phyloP scores from a whole-genome alignment of 1,284 basidiomycete genomes.

The Entoloma clypeatum region DNA sequence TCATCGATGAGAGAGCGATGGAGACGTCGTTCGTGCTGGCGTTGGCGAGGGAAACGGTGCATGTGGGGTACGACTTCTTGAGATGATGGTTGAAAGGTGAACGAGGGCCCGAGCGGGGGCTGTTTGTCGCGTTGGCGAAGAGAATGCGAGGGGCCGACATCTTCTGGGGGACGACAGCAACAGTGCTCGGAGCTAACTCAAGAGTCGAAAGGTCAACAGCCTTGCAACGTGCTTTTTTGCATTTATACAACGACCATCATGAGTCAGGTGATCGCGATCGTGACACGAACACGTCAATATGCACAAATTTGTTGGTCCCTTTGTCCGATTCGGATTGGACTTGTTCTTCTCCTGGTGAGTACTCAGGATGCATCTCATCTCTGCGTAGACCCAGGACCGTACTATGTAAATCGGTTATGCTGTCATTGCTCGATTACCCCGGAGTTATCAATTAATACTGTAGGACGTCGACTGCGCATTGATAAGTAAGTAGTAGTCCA shows the following conservation, averaged over 20 bases:
- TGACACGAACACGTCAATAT: too few relatives aligned
- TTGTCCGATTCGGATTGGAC: too few relatives aligned
- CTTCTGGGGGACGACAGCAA: slow-evolving; percentile 16
- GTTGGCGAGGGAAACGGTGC: slow-evolving; percentile 21
- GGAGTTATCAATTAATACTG: too few relatives aligned
- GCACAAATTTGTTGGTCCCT: too few relatives aligned
- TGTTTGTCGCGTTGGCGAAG: slow-evolving; percentile 21
- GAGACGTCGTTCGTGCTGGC: slow-evolving; percentile 14
- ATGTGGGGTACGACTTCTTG: slow-evolving; percentile 21
- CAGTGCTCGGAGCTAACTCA: slow-evolving; percentile 17
- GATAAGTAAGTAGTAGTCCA: too few relatives aligned
- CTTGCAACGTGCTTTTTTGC: slow-evolving; percentile 15
- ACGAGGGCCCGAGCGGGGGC: slow-evolving; percentile 15
- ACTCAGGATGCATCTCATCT: too few relatives aligned
- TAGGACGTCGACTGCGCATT: too few relatives aligned
- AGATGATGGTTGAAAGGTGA: slow-evolving; percentile 7
- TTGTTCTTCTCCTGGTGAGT: too few relatives aligned
- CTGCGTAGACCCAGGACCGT: too few relatives aligned
- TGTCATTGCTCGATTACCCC: too few relatives aligned
- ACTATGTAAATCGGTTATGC: too few relatives aligned
- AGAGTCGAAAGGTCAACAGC: slow-evolving; percentile 8
- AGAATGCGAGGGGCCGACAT: slow-evolving; percentile 20
- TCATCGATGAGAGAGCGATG: slow-evolving; percentile 10
- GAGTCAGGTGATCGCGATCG: slow-evolving; percentile 18
- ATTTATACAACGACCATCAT: slow-evolving; percentile 12